phyloP scores from a whole-genome alignment of 139 green algal species.

The Chlamydomonas sp. region DNA sequence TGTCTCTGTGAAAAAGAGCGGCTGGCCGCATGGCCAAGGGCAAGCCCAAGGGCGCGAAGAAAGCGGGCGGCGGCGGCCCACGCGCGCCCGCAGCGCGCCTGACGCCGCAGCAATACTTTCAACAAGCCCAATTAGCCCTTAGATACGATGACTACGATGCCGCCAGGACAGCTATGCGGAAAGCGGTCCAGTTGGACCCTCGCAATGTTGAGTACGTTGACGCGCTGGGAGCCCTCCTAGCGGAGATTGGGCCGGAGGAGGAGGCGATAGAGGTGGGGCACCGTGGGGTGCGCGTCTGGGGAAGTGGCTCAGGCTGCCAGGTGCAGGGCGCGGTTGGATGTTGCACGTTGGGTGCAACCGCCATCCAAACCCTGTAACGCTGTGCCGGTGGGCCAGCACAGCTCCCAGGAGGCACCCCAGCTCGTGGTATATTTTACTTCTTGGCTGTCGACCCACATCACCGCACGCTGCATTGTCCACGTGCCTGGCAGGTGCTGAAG shows the following conservation, averaged over 20 bases:
- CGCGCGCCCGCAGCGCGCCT: constrained; percentile 30
- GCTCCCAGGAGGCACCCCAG: no score
- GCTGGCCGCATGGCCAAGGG: constrained; percentile 17
- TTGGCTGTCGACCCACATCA: no score
- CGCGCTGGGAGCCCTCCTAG: constrained; percentile 71
- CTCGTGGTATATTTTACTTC: no score
- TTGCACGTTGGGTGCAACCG: no score
- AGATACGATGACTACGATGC: constrained; percentile 59
- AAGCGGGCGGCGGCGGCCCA: constrained; percentile 8
- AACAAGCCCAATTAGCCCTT: constrained; percentile 57
- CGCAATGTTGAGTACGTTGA: constrained; percentile 74
- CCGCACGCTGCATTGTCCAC: no score
- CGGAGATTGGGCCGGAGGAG: constrained; percentile 65
- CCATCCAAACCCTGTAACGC: no score
- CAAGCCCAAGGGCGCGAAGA: constrained; percentile 10
- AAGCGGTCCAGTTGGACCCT: constrained; percentile 54
- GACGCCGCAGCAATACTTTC: constrained; percentile 51
- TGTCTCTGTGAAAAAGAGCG: no score
- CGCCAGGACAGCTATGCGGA: constrained; percentile 37
- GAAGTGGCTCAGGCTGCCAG: no score
- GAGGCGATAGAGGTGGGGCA: constrained; percentile 60
- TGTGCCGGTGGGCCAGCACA: no score
- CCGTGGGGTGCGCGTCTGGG: not conserved
- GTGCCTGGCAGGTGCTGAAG: constrained; percentile 55
- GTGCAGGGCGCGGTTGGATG: no score